Evolutionary conservation across 805 yeast genomes (phyloP), one percentile per base, ranked within the genome.

Genomic region (Starmerella bombicola): DNA sequence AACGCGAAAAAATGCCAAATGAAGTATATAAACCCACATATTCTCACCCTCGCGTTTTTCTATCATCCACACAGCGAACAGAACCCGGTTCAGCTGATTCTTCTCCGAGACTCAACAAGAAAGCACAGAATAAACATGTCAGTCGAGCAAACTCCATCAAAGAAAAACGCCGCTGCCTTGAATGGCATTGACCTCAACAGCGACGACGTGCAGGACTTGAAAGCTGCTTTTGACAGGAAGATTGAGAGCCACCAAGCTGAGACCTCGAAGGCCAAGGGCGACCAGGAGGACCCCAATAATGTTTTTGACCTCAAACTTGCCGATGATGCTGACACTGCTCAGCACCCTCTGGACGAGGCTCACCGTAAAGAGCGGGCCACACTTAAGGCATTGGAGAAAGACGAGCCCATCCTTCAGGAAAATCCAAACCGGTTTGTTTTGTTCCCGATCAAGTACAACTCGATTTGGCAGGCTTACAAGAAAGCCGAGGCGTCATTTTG

Each of bases 401-500:
- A 81, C 42, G 98, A 88, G 71, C 97, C 97, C 1, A 65, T 88
- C 56, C 72, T 88, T 56, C 57, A 61, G 38, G 95, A 84, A 65
- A 91, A 88, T 74, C 75, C 74, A 54, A 74, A 75, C 58, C 78
- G 98, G 60, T 85, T 83, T 57, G 96, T 91, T 38, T 68, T 88
- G 46, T 86, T 86, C 76, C 98, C 98, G 52, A 84, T 88, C 67
- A 80, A 82, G 66, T 91, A 85, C 69, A 88, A 86, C 61, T 97
- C 88, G 67, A 82, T 88, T 62, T 88, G 97, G 97, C 95, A 88
- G 65, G 86, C 93, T 71, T 88, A 88, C 68, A 88, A 88, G 71
- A 84, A 88, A 67, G 96, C 97, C 38, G 98, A 91, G 71, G 98
- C 98, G 13, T 88, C 97, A 5, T 88, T 88, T 73, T 88, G 98